A percentile compares a stretch with the other conserved stretches of the same genome.
These are phyloP conservation scores for Delphinella strobiligena DNA, from an alignment of 2,329 filamentous ascomycete genomes.

Conservation along the genomic window DNA sequence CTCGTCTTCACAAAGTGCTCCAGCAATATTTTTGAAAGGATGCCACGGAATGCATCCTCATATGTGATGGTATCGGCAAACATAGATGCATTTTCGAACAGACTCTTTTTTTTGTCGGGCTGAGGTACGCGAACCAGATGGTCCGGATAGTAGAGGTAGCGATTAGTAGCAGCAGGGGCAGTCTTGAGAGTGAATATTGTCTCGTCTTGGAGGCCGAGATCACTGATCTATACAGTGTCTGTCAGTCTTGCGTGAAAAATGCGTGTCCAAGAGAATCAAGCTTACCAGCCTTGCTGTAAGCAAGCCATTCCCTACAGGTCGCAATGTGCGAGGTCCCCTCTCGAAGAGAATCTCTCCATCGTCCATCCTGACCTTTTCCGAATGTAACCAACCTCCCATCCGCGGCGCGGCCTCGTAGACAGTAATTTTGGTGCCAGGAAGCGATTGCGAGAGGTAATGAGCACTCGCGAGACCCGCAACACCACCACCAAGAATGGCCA, in stretches of 20 bases:
- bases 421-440: constrained; percentile 60
- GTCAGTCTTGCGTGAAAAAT: too few species aligned
- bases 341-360: constrained; percentile 64
- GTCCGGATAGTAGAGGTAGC: constrained; percentile 83
- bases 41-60: constrained; percentile 46
- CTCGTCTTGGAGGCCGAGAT: constrained; percentile 44
- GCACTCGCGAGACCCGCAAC: constrained; percentile 72
- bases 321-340: constrained; percentile 67
- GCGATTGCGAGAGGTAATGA: constrained; percentile 59
- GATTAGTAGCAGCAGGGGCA: constrained; percentile 45
- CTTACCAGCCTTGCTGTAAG: constrained; percentile 62
- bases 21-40: constrained; percentile 23
- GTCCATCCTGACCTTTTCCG: constrained; percentile 48
- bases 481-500: constrained; percentile 68
- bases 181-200: constrained; percentile 41
- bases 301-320: constrained; percentile 47
- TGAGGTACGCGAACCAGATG: constrained; percentile 56
- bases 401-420: constrained; percentile 62
- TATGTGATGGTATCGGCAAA: constrained; percentile 26
- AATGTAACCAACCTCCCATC: constrained; percentile 76
- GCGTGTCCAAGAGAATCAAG: too few species aligned
- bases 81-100: constrained; percentile 21
- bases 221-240: constrained; percentile 47
- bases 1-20: constrained; percentile 21
- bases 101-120: constrained; percentile 20